Percentiles rank a stretch among this genome's conserved stretches.
Evolutionary conservation across 2,329 filamentous ascomycete species (phyloP).

Genomic region (Fusarium chlamydosporum): DNA sequence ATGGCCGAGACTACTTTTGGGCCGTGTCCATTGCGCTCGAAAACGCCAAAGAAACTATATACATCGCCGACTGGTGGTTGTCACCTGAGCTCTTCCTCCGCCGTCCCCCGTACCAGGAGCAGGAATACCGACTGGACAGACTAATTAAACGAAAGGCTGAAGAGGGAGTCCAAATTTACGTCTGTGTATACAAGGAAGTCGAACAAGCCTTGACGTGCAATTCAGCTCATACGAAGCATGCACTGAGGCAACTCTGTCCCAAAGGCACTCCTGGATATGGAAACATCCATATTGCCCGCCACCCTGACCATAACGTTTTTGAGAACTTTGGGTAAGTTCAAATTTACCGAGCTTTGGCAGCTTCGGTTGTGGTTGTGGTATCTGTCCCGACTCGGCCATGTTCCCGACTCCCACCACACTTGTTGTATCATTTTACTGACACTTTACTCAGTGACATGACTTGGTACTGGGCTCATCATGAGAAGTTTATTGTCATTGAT

Average conservation of each 20-base stretch:
- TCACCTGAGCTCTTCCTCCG: constrained; percentile 90
- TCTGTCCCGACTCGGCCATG: not conserved
- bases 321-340: constrained; percentile 80
- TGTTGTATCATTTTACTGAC: too few relatives aligned
- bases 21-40: constrained; percentile 92
- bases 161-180: constrained; percentile 92
- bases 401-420: too few relatives aligned
- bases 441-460: constrained; percentile 69
- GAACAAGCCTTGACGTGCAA: constrained; percentile 89
- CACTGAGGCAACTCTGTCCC: constrained; percentile 72
- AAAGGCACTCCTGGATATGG: constrained; percentile 84
- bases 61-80: constrained; percentile 98
- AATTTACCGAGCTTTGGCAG: not conserved
- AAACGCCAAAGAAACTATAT: constrained; percentile 90
- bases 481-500: constrained; percentile 97
- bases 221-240: constrained; percentile 89
- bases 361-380: not conserved
- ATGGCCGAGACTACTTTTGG: constrained; percentile 96
- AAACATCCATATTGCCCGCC: constrained; percentile 90
- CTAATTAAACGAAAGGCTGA: constrained; percentile 90
- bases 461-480: constrained; percentile 97
- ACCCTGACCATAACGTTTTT: constrained; percentile 95
- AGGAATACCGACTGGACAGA: constrained; percentile 89
- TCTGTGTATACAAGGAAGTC: constrained; percentile 93
- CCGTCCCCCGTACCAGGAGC: constrained; percentile 83